Evolutionary conservation across 2,329 filamentous ascomycete genomes (phyloP), one percentile per base, ranked within the genome.

Genomic region (Endocalyx cinctus): DNA sequence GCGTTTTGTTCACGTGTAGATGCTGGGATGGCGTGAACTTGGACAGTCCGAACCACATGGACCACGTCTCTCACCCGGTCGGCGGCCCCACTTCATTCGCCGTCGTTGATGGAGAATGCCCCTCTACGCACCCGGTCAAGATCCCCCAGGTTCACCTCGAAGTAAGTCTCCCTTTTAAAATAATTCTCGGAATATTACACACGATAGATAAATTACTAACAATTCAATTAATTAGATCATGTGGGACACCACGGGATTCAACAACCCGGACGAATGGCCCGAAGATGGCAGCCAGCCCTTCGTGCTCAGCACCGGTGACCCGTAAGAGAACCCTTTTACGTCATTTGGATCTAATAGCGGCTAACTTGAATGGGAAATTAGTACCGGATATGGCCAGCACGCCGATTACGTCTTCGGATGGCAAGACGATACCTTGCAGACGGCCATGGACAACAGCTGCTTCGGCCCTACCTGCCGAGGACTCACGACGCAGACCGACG

Each of bases 21-120:
- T 77, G 71, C 55, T 77, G 72, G 72, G 62, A 77, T 34, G 72
- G 72, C 8, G 57, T 59, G 29, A 62, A 72, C 41, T 37, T 66
- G 17, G 69, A 74, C 39, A 60, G 63, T 8, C 35, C 59, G 0
- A 61, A 74, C 45, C 69, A 74, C 48, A 65, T 41, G 38, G 35
- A 39, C 33, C 38, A 44, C 20, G 38, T 44, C 17, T 31, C 41
- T 8, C 25, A 41, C 26, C 38, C 38, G 4, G 17, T 33, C 3
- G 17, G 33, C 4, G 41, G 41, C 7, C 41, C 37, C 3, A 41
- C 41, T 1, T 41, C 37, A 18, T 41, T 41, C 15, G 38, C 41
- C 12, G 37, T 19, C 27, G 37, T 41, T 8, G 37, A 17, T 26
- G 41, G 38, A 14, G n/a, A 17, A 11, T 44, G 41, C 23, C 41